phyloP scores from a whole-genome alignment of 129 eudicot genomes.

The Artemisia tridentata region DNA sequence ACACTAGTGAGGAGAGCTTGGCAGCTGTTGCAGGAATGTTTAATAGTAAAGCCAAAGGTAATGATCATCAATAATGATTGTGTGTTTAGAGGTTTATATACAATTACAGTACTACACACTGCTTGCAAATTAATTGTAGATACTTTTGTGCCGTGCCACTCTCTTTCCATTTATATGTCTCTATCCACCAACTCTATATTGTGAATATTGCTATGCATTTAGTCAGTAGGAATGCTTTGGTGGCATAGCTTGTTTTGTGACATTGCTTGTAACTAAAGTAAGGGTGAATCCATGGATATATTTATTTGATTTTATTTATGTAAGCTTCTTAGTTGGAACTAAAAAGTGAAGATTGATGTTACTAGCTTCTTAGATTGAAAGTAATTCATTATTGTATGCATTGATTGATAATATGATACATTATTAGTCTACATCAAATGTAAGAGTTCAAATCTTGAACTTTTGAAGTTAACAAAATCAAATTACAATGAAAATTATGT shows the following conservation, averaged over 20 bases:
- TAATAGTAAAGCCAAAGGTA: conserved; percentile 98
- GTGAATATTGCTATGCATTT: too few species aligned
- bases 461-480: not conserved
- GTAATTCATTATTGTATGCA: not conserved
- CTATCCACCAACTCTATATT: not conserved
- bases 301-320: not conserved
- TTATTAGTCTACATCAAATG: not conserved
- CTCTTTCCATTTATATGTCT: conserved; percentile 7
- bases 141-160: conserved; percentile 8
- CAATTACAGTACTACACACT: conserved; percentile 6
- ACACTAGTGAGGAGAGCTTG: conserved; percentile 96
- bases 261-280: not conserved
- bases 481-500: not conserved
- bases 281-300: not conserved
- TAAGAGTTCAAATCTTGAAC: not conserved
- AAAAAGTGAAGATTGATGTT: not conserved
- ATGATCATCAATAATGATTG: conserved; percentile 7
- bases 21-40: conserved; percentile 99
- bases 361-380: not conserved
- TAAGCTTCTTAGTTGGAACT: not conserved
- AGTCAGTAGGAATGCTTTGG: too few species aligned
- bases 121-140: not conserved
- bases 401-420: not conserved
- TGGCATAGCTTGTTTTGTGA: too few species aligned
- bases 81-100: conserved; percentile 7